Conservation (phyloP, 805 yeast genomes). For the Hanseniaspora clermontiae region DNA sequence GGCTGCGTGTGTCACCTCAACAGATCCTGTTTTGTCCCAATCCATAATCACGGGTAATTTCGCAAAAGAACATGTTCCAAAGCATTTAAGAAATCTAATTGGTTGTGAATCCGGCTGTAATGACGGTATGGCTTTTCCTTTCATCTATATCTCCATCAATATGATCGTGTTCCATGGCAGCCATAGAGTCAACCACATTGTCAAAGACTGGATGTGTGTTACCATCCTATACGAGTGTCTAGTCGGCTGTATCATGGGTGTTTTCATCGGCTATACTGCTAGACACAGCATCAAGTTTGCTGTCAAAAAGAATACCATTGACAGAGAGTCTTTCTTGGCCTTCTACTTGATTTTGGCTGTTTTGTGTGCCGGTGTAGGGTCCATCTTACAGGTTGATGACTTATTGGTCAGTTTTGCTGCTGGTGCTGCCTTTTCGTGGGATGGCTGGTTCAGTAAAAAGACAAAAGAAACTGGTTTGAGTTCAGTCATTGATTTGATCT, state of each 20-base stretch:
- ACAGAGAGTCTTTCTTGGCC: conserved; percentile 78
- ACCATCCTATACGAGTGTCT: conserved; percentile 72
- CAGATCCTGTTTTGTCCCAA: conserved; percentile 90
- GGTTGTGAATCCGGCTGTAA: conserved; percentile 81
- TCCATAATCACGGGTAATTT: conserved; percentile 88
- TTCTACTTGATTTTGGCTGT: conserved; percentile 72
- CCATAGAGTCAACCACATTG: conserved; percentile 37
- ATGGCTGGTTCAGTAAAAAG: conserved; percentile 71
- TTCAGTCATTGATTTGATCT: conserved; percentile 71
- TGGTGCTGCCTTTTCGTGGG: conserved; percentile 90
- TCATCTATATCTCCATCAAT: conserved; percentile 58
- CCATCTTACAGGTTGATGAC: conserved; percentile 81
- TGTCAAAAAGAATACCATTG: conserved; percentile 55
- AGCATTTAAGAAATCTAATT: conserved; percentile 63
- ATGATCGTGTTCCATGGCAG: conserved; percentile 50
- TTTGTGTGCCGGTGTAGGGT: conserved; percentile 79
- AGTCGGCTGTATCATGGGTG: conserved; percentile 67
- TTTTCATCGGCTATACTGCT: conserved; percentile 55
- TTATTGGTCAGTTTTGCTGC: conserved; percentile 81
- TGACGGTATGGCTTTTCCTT: conserved; percentile 95
- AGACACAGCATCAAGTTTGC: conserved; percentile 64
- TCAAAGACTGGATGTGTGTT: conserved; percentile 66
- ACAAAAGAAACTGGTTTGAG: conserved; percentile 82
- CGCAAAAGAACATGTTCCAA: conserved; percentile 62
- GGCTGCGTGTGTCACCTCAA: conserved; percentile 84